A percentile compares a stretch with the other conserved stretches of the same genome.
These are phyloP conservation scores for Phytophthora rubi DNA, from an alignment of 352 stramenopile genomes.

Conservation along the genomic window DNA sequence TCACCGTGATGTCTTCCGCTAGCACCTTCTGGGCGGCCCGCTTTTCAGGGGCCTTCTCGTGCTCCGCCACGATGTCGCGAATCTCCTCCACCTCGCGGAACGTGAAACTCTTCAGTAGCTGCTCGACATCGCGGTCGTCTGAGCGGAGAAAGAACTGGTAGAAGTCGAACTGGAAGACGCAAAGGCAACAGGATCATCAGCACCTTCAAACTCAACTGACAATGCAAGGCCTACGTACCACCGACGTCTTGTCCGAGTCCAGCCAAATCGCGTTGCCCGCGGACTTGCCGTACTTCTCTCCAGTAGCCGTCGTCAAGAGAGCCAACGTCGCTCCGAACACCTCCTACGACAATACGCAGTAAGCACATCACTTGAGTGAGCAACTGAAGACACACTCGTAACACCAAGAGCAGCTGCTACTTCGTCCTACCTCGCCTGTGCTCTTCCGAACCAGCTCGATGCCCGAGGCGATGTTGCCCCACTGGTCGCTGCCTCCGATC, in stretches of 20 bases:
- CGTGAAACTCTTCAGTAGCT: conserved; percentile 98
- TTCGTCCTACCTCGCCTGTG: conserved; percentile 52
- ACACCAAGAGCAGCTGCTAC: no score
- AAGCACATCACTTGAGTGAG: background rate
- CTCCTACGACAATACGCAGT: conserved; percentile 44
- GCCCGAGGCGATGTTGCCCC: conserved; percentile 99
- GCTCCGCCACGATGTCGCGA: conserved; percentile 80
- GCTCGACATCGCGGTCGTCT: conserved; percentile 93
- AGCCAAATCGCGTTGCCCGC: conserved; percentile 98
- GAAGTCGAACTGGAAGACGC: conserved; percentile 81
- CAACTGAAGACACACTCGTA: background rate
- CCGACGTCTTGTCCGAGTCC: conserved; percentile 93
- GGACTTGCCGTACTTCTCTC: conserved; percentile 99
- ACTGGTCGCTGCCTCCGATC: conserved; percentile 99
- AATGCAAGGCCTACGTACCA: conserved; percentile 81
- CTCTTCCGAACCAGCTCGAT: conserved; percentile 96
- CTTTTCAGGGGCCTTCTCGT: conserved; percentile 82
- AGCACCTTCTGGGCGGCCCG: conserved; percentile 74
- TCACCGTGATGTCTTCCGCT: conserved; percentile 86
- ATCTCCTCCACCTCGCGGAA: conserved; percentile 96
- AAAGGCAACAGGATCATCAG: conserved; percentile 2
- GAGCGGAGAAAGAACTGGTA: conserved; percentile 93
- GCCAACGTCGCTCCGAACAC: conserved; percentile 96
- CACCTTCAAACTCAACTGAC: background rate
- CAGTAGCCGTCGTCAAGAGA: conserved; percentile 96